phyloP scores from a whole-genome alignment of 2,329 filamentous ascomycete genomes.

The Colletotrichum filicis region DNA sequence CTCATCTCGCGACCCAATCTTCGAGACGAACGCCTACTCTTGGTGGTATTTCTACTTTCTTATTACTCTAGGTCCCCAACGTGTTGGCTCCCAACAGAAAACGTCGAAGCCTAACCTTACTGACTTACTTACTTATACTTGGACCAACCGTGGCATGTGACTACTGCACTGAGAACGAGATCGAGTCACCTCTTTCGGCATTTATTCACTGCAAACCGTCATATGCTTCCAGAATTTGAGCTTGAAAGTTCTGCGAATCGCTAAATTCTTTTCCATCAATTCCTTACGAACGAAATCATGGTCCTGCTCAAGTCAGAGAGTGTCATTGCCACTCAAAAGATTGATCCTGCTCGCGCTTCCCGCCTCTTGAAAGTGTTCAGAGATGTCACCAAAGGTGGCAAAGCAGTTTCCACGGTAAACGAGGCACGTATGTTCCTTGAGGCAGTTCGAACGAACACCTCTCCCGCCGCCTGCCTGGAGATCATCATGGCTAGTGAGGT shows the following conservation, averaged over 20 bases:
- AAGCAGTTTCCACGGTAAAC: slow-evolving; percentile 10
- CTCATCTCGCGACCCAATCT: slow-evolving; percentile 4
- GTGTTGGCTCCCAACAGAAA: not conserved
- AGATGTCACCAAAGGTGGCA: slow-evolving; percentile 31
- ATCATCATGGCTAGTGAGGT: slow-evolving; percentile 37
- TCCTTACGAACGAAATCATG: no score
- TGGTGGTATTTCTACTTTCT: slow-evolving; percentile 15
- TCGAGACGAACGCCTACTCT: slow-evolving; percentile 1
- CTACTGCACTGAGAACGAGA: not conserved
- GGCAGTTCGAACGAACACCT: slow-evolving; percentile 35
- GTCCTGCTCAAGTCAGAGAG: not conserved
- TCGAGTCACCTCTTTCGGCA: not conserved
- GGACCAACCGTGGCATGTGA: slow-evolving; percentile 9
- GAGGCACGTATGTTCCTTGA: slow-evolving; percentile 43
- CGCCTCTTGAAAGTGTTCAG: slow-evolving; percentile 34
- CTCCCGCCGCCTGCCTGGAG: slow-evolving; percentile 42
- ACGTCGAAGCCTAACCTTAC: slow-evolving; percentile 7
- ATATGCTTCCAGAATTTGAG: not conserved
- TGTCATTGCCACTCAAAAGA: not conserved
- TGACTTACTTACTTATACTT: not conserved
- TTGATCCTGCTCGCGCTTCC: slow-evolving; percentile 3
- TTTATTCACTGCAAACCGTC: not conserved
- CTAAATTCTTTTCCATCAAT: not conserved
- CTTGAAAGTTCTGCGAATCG: not conserved
- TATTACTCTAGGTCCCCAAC: not conserved